Conservation (phyloP, 768 basidiomycete species). For the Boletellus sp. region DNA sequence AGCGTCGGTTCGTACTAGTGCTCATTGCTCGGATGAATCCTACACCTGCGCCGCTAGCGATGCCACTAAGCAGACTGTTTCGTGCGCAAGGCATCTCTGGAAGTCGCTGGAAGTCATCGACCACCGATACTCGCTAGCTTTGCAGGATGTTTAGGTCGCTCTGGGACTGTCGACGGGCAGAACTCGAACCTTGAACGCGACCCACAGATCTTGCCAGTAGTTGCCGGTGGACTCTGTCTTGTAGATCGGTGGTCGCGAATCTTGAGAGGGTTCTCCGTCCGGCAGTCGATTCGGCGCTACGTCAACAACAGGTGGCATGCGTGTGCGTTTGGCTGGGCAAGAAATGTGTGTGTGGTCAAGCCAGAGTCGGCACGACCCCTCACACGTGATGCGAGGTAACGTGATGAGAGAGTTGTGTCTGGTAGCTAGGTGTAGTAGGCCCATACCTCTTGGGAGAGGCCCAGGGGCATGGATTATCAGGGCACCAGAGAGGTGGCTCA, state of each 20-base stretch:
- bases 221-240: conserved; percentile 31
- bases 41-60: conserved; percentile 75
- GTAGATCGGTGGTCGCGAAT: conserved; percentile 22
- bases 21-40: conserved; percentile 70
- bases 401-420: too few relatives aligned
- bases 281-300: not conserved
- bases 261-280: conserved; percentile 7
- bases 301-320: conserved; percentile 9
- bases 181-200: conserved; percentile 29
- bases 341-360: too few relatives aligned
- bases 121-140: conserved; percentile 46
- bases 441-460: too few relatives aligned
- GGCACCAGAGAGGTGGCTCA: too few relatives aligned
- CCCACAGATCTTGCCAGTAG: conserved; percentile 31
- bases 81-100: conserved; percentile 75
- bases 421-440: too few relatives aligned
- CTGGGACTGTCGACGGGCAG: not conserved
- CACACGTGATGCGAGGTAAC: too few relatives aligned
- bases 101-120: conserved; percentile 56
- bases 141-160: conserved; percentile 14
- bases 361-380: too few relatives aligned
- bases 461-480: too few relatives aligned
- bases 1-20: conserved; percentile 44
- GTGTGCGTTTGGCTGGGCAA: not conserved
- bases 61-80: conserved; percentile 70